These are phyloP conservation scores for Ostreobium quekettii DNA, from an alignment of 139 green algal genomes.

Conservation along the genomic window DNA sequence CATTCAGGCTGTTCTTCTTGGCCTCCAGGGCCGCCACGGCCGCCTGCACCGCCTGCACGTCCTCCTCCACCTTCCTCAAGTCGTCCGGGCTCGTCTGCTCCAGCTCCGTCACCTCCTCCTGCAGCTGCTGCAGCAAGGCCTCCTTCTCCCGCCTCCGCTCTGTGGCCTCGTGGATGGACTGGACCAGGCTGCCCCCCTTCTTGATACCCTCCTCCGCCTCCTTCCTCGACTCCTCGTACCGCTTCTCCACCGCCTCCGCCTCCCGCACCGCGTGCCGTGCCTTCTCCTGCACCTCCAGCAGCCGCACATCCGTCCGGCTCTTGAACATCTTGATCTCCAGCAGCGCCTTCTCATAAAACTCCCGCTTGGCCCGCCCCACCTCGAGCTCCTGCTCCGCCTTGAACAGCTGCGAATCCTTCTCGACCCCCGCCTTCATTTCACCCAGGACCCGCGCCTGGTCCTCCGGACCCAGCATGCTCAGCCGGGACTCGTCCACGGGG, in stretches of 20 bases:
- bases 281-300: conserved; percentile 51
- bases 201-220: neutral
- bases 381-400: conserved; percentile 21
- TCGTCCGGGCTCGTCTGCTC: neutral
- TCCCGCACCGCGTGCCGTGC: conserved; percentile 31
- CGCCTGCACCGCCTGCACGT: conserved; percentile 9
- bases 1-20: neutral
- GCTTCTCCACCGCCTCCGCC: conserved; percentile 27
- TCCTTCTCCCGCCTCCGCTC: neutral
- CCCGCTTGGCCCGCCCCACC: conserved; percentile 22
- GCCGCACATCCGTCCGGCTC: conserved; percentile 40
- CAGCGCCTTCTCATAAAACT: conserved; percentile 32
- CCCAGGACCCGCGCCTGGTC: neutral
- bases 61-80: neutral
- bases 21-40: neutral
- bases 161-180: neutral
- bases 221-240: conserved; percentile 34
- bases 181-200: neutral
- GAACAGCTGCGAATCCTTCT: conserved; percentile 28
- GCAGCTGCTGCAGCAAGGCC: neutral
- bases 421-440: conserved; percentile 11
- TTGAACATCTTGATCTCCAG: conserved; percentile 65
- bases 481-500: neutral
- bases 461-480: conserved; percentile 3
- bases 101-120: neutral